Conservation (phyloP, 1,284 basidiomycete genomes). For the Sparassis latifolia region DNA sequence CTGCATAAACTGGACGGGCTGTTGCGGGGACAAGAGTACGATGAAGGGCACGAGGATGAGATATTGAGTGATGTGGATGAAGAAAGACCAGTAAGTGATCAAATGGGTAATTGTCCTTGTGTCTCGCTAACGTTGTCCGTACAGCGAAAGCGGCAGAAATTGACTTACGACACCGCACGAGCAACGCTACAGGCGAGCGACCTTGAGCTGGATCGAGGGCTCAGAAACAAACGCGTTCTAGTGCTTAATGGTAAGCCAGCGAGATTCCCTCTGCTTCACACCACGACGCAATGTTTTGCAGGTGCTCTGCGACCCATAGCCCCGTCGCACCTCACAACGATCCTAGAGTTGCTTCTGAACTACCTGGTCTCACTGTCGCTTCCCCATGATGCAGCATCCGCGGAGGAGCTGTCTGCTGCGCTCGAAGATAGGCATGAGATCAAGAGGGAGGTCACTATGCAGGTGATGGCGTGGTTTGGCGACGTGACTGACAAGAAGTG, state of each 20-base stretch:
- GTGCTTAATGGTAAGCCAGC: conserved; percentile 54
- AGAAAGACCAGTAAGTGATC: conserved; percentile 12
- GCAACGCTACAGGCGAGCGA: conserved; percentile 75
- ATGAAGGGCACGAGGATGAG: conserved; percentile 43
- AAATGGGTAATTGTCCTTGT: background rate
- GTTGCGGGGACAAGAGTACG: conserved; percentile 63
- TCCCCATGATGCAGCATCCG: conserved; percentile 39
- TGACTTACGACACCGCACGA: conserved; percentile 56
- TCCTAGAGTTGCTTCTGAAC: conserved; percentile 71
- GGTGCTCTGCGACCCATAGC: conserved; percentile 68
- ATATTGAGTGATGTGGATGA: conserved; percentile 28
- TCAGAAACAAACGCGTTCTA: conserved; percentile 65
- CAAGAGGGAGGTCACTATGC: conserved; percentile 48
- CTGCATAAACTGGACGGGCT: conserved; percentile 61
- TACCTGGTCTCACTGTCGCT: conserved; percentile 56
- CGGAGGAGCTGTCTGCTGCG: conserved; percentile 46
- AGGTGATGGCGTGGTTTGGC: conserved; percentile 81
- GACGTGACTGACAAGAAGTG: conserved; percentile 47
- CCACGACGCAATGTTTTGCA: conserved; percentile 19
- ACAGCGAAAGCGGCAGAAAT: conserved; percentile 27
- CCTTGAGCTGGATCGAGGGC: conserved; percentile 55
- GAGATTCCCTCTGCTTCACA: background rate
- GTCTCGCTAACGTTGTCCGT: background rate
- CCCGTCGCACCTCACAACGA: conserved; percentile 52
- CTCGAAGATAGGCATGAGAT: conserved; percentile 75